These are phyloP conservation scores for Eustoma russellianum DNA, from an alignment of 257 asterid species.

Conservation along the genomic window DNA sequence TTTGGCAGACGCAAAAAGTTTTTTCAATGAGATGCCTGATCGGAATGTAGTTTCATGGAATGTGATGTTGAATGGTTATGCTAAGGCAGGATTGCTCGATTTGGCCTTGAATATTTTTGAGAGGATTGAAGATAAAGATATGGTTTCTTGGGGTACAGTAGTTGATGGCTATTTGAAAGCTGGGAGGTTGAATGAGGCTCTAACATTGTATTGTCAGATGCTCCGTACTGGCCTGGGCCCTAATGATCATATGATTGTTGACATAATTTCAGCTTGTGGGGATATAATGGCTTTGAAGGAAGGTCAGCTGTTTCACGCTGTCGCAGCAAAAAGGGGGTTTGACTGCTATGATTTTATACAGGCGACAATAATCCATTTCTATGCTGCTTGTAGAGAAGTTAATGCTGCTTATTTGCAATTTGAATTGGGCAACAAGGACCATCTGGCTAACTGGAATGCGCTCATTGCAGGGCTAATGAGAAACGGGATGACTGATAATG, in stretches of 20 bases:
- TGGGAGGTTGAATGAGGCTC: conserved; percentile 52
- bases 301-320: conserved; percentile 70
- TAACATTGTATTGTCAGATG: conserved; percentile 49
- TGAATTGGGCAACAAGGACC: conserved; percentile 59
- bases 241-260: conserved; percentile 80
- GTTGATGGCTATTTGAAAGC: conserved; percentile 61
- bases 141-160: conserved; percentile 87
- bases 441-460: conserved; percentile 76
- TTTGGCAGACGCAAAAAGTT: conserved; percentile 36
- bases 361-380: conserved; percentile 66
- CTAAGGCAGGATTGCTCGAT: conserved; percentile 52
- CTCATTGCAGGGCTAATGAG: conserved; percentile 62
- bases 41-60: conserved; percentile 75
- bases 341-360: conserved; percentile 48
- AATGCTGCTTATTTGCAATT: conserved; percentile 56
- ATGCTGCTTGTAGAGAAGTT: conserved; percentile 48
- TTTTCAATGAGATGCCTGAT: conserved; percentile 48
- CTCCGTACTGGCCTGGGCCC: conserved; percentile 43
- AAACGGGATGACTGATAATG: conserved; percentile 51
- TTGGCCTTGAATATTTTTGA: conserved; percentile 49
- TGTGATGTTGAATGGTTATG: conserved; percentile 85
- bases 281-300: conserved; percentile 27
- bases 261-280: conserved; percentile 64
- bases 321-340: conserved; percentile 45
- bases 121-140: conserved; percentile 51